Evolutionary conservation across 768 basidiomycete species (phyloP).

Genomic region (Lepiota subincarnata): DNA sequence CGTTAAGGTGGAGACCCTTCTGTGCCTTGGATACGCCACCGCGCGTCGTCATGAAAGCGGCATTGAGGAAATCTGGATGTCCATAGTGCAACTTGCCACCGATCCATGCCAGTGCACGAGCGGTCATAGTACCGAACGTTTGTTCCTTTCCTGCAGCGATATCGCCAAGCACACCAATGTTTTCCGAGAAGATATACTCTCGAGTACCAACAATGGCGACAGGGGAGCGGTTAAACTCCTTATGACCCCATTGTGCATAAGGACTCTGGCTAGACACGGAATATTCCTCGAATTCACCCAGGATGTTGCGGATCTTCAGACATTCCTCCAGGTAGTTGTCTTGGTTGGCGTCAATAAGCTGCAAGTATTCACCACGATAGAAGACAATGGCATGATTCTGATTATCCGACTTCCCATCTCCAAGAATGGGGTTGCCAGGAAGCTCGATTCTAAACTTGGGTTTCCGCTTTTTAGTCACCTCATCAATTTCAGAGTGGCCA

Average conservation of each 20-base stretch:
- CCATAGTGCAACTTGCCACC: constrained; percentile 99
- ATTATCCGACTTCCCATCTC: constrained; percentile 99
- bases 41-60: constrained; percentile 96
- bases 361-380: constrained; percentile 97
- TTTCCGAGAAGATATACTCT: constrained; percentile 99
- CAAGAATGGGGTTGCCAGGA: constrained; percentile 97
- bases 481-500: constrained; percentile 93
- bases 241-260: constrained; percentile 93
- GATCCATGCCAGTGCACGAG: constrained; percentile 92
- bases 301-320: constrained; percentile 94
- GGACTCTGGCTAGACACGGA: constrained; percentile 88
- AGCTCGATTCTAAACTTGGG: constrained; percentile 98
- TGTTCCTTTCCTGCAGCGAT: constrained; percentile 99
- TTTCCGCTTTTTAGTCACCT: constrained; percentile 81
- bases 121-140: constrained; percentile 98
- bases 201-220: constrained; percentile 98
- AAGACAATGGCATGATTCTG: constrained; percentile 99
- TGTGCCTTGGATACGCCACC: constrained; percentile 99
- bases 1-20: constrained; percentile 96
- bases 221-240: constrained; percentile 85
- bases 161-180: constrained; percentile 98
- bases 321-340: constrained; percentile 99
- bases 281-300: constrained; percentile 97
- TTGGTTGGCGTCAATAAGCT: constrained; percentile 99
- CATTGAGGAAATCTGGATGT: constrained; percentile 98